Conservation (phyloP, 164 flowering plant genomes). For the Dillenia turbinata region DNA sequence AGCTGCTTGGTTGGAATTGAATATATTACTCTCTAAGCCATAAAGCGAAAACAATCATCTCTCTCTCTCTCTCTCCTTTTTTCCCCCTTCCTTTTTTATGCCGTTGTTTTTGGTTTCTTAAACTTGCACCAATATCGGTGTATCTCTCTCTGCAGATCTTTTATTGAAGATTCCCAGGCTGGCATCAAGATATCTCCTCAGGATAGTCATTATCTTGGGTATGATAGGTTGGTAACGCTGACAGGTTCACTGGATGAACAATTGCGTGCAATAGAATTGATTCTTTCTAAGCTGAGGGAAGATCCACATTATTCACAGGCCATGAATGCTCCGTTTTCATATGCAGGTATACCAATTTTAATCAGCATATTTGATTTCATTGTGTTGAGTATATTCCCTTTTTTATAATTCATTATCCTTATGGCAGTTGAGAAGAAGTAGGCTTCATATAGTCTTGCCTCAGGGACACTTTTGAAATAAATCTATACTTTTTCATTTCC, state of each 20-base stretch:
- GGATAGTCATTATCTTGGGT: constrained; percentile 64
- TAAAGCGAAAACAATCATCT: too few species aligned
- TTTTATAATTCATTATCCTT: too few species aligned
- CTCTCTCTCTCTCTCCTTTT: too few species aligned
- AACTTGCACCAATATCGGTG: neutral
- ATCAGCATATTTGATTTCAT: constrained; percentile 60
- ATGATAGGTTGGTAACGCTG: constrained; percentile 82
- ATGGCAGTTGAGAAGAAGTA: too few species aligned
- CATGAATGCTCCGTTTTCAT: constrained; percentile 68
- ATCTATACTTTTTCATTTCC: too few species aligned
- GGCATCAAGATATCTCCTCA: constrained; percentile 91
- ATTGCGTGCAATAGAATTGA: constrained; percentile 72
- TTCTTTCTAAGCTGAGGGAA: constrained; percentile 71
- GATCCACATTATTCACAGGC: constrained; percentile 78
- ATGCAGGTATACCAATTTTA: constrained; percentile 85
- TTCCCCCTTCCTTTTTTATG: too few species aligned
- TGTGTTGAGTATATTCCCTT: neutral
- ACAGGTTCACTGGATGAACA: constrained; percentile 81
- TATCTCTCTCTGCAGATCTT: constrained; percentile 59
- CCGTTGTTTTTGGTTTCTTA: too few species aligned
- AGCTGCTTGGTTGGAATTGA: too few species aligned
- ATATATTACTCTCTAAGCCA: too few species aligned
- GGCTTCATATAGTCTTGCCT: too few species aligned
- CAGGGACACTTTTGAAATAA: too few species aligned
- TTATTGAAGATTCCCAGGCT: constrained; percentile 91